Base-by-base conservation (phyloP, 2,329 filamentous ascomycete genomes). In the Paraphaeosphaeria minitans region DNA sequence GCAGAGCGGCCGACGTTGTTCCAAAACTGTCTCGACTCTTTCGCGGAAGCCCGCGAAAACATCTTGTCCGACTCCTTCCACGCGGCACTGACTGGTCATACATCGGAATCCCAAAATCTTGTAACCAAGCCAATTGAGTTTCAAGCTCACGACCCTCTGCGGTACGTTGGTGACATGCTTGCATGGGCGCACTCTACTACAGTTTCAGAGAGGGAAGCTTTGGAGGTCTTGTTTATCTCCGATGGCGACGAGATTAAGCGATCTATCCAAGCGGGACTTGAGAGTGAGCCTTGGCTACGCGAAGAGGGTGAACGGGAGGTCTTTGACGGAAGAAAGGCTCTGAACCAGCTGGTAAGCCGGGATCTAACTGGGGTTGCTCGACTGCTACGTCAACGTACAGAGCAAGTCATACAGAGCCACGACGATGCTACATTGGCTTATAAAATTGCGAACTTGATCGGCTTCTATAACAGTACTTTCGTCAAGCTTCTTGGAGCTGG, bases 91-190 rank as follows among this genome's bases (percentile, higher is more conserved):
- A 97, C 93, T 0, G 94, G 94, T 39, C 79, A 85, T 6, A 84
- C 82, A 12, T 84, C 86, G 0, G 81, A 82, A 27, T 82, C 84
- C 46, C 85, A 90, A 61, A 79, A 80, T 24, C 84, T 75, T 42
- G 67, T 70, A 19, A 74, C 84, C 2, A 97, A 98, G 72, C 94
- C 95, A 0, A 99, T 99, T 63, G 94, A 99, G 73, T 86, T 98
- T 67, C 90, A 89, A 12, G 94, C 95, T 0, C 94, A 98, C 73
- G 95, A 99, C 71, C 89, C 92, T 1, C 79, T 98, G 27, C 87
- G 95, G 21, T 98, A 98, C 75, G 88, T 96, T 2, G 93, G 95
- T 54, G 95, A 99, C 73, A 99, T 99, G 93, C 84, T 99, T 14
- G 95, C 95, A 5, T 99, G 95, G 95, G 88, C 90, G 6, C 95